A percentile compares a stretch with the other conserved stretches of the same genome.
phyloP scores from a whole-genome alignment of 108 stramenopile genomes.

The Parmales sp. region DNA sequence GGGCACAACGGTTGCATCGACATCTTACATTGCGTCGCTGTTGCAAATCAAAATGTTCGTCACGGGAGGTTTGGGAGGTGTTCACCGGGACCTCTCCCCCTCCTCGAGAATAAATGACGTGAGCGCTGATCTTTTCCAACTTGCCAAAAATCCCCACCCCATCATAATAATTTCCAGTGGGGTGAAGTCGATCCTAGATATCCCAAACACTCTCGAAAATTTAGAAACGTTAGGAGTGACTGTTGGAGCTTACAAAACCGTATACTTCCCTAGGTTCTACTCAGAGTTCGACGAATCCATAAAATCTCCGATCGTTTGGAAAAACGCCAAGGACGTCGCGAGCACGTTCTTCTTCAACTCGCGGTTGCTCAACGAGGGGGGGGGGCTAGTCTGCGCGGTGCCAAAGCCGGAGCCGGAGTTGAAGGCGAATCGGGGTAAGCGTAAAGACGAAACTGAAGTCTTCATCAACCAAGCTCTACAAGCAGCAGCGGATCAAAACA shows the following conservation, averaged over 20 bases:
- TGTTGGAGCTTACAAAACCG: conserved; percentile 46
- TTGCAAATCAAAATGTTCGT: conserved; percentile 85
- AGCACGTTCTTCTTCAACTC: conserved; percentile 92
- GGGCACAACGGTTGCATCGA: conserved; percentile 86
- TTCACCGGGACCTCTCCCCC: conserved; percentile 75
- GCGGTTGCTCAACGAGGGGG: not conserved
- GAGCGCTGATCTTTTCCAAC: conserved; percentile 84
- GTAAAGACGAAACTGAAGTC: conserved; percentile 27
- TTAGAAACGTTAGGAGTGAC: conserved; percentile 91
- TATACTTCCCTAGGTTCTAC: no score
- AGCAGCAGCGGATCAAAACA: conserved; percentile 44
- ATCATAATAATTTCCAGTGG: conserved; percentile 94
- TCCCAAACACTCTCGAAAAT: conserved; percentile 84
- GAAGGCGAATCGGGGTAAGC: not conserved
- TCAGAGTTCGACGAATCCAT: no score
- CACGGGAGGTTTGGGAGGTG: conserved; percentile 83
- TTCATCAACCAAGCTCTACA: conserved; percentile 70
- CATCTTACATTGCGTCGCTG: conserved; percentile 75
- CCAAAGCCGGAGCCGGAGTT: no score
- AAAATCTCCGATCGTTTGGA: not conserved
- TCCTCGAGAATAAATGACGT: conserved; percentile 85
- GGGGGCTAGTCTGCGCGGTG: not conserved
- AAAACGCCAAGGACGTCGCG: conserved; percentile 19
- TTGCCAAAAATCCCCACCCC: conserved; percentile 78
- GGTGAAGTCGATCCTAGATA: conserved; percentile 93